phyloP scores from a whole-genome alignment of 2,329 filamentous ascomycete species.

The Cadophora luteo-olivacea region DNA sequence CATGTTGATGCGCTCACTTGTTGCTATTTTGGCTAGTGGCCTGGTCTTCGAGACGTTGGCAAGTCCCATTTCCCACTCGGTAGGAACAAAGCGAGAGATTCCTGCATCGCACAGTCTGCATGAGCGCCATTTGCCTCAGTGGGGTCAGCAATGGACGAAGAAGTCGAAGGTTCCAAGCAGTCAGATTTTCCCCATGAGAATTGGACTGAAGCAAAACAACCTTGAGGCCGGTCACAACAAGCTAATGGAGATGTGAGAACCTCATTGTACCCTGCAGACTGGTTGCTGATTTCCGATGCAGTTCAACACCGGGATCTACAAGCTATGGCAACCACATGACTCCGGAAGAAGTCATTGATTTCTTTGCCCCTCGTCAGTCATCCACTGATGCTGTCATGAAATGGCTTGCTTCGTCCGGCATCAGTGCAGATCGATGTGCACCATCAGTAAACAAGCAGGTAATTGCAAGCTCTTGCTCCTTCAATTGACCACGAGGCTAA shows the following conservation, averaged over 20 bases:
- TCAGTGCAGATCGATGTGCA: constrained; percentile 43
- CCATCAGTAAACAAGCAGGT: constrained; percentile 46
- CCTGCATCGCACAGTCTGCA: constrained; percentile 35
- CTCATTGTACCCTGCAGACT: background rate
- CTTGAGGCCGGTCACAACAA: constrained; percentile 51
- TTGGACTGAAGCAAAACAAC: constrained; percentile 53
- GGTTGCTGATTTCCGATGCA: constrained; percentile 29
- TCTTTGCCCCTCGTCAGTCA: constrained; percentile 46
- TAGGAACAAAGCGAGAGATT: constrained; percentile 30
- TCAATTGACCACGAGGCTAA: background rate
- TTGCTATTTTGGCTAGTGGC: constrained; percentile 29
- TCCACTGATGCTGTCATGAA: constrained; percentile 42
- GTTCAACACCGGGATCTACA: constrained; percentile 47
- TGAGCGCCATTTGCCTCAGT: constrained; percentile 37
- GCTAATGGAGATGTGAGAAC: constrained; percentile 48
- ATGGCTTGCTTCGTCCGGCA: constrained; percentile 45
- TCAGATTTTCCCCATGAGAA: constrained; percentile 50
- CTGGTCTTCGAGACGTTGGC: constrained; percentile 31
- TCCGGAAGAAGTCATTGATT: constrained; percentile 44
- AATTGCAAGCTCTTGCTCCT: background rate
- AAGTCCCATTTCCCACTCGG: constrained; percentile 27
- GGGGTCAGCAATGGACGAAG: constrained; percentile 31
- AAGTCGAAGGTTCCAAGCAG: constrained; percentile 32
- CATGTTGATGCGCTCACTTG: constrained; percentile 35
- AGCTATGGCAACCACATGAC: constrained; percentile 47